phyloP scores from a whole-genome alignment of 139 green algal genomes.

The Micractinium conductrix region DNA sequence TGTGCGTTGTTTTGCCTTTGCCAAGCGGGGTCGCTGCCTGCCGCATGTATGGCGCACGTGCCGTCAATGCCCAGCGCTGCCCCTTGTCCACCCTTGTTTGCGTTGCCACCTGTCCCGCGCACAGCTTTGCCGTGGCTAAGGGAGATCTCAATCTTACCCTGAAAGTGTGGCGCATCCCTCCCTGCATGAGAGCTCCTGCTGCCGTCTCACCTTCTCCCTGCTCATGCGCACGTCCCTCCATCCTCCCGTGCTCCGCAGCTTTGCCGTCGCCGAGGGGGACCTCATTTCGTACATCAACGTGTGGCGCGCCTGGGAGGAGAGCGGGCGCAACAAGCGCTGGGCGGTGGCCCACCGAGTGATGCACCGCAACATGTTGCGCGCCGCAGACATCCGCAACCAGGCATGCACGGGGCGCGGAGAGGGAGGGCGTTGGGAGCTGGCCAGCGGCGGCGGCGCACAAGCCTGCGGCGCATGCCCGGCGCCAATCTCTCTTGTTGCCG shows the following conservation, averaged over 20 bases:
- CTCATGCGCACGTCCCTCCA: neutral
- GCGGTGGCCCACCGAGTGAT: constrained; percentile 79
- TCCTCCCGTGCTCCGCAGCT: constrained; percentile 70
- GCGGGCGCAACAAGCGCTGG: constrained; percentile 88
- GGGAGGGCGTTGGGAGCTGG: neutral
- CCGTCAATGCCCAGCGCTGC: no score
- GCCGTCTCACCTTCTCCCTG: neutral
- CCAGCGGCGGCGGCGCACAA: neutral
- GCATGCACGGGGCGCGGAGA: neutral
- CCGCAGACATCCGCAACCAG: constrained; percentile 78
- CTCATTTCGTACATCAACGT: constrained; percentile 97
- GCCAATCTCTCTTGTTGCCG: no score
- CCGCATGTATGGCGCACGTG: neutral
- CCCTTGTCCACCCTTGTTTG: no score
- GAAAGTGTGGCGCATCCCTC: neutral
- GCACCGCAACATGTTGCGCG: constrained; percentile 76
- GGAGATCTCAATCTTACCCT: no score
- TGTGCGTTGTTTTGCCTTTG: neutral
- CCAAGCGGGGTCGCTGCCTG: neutral
- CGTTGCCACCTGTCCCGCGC: no score
- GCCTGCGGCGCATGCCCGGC: no score
- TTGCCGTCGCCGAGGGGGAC: constrained; percentile 97
- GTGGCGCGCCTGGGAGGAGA: constrained; percentile 85
- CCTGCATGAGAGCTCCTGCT: neutral
- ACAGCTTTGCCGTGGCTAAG: no score